Evolutionary conservation across 495 filamentous ascomycete species (phyloP).

Genomic region (Xylaria longipes): DNA sequence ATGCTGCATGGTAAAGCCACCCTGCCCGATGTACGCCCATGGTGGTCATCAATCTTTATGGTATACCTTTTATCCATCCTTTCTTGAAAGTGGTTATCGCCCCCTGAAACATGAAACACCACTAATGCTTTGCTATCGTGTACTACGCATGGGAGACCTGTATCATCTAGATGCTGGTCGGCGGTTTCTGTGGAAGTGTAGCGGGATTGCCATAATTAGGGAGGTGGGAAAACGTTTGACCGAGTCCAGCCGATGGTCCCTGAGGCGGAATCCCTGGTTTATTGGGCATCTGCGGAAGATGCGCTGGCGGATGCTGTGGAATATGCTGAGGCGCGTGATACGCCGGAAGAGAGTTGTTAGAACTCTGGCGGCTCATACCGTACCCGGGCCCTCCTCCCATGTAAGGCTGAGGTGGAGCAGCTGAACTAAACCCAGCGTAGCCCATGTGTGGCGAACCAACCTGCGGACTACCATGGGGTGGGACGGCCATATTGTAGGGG

Average conservation of each 20-base stretch:
- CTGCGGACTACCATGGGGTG: constrained; percentile 55
- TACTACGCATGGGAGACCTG: constrained; percentile 35
- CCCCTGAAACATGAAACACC: constrained; percentile 41
- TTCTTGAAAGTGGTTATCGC: constrained; percentile 29
- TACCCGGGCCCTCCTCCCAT: constrained; percentile 46
- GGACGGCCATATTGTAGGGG: constrained; percentile 39
- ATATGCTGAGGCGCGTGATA: constrained; percentile 49
- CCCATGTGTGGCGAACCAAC: constrained; percentile 51
- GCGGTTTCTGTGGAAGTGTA: constrained; percentile 62
- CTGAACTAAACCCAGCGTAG: constrained; percentile 50
- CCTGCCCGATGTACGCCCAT: constrained; percentile 39
- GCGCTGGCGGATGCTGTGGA: constrained; percentile 41
- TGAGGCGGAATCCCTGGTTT: constrained; percentile 44
- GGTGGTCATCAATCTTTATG: constrained; percentile 36
- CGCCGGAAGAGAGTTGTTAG: constrained; percentile 58
- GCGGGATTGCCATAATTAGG: constrained; percentile 63
- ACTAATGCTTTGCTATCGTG: constrained; percentile 40
- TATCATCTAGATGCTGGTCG: constrained; percentile 45
- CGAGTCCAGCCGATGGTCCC: constrained; percentile 35
- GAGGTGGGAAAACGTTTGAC: constrained; percentile 54
- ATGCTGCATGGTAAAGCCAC: constrained; percentile 32
- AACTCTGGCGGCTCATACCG: constrained; percentile 60
- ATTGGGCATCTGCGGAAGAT: constrained; percentile 43
- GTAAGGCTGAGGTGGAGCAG: constrained; percentile 48
- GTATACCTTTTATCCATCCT: constrained; percentile 40